Percentiles rank a stretch among this genome's conserved stretches.
Conservation (phyloP, 2,329 filamentous ascomycete genomes). For the Epichloe brachyelytri region DNA sequence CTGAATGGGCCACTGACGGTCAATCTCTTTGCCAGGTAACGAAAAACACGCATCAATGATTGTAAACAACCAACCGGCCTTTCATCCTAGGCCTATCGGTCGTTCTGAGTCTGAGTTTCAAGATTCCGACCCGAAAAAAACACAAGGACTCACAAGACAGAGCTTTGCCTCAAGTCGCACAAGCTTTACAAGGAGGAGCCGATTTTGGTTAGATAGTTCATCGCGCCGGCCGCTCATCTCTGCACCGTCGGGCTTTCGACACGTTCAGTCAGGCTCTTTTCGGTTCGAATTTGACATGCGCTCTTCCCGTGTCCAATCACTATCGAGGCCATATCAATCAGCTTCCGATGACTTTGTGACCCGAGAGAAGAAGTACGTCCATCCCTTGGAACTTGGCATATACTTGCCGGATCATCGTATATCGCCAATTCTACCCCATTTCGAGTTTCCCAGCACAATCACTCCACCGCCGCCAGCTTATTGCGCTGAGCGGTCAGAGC, state of each 20-base stretch:
- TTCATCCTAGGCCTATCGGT: constrained; percentile 16
- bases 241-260: constrained; percentile 45
- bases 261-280: constrained; percentile 37
- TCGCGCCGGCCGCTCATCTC: constrained; percentile 45
- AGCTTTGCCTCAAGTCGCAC: constrained; percentile 22
- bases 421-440: constrained; percentile 43
- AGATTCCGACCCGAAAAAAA: constrained; percentile 8
- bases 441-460: constrained; percentile 27
- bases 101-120: constrained; percentile 10
- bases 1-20: background rate
- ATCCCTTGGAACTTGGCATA: constrained; percentile 45
- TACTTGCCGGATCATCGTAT: constrained; percentile 28
- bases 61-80: constrained; percentile 16
- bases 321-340: background rate
- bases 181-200: constrained; percentile 33
- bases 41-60: constrained; percentile 16
- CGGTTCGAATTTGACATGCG: constrained; percentile 18
- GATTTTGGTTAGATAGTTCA: constrained; percentile 30
- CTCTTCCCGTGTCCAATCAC: constrained; percentile 4
- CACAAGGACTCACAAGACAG: constrained; percentile 8
- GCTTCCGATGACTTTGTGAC: constrained; percentile 9
- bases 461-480: constrained; percentile 25
- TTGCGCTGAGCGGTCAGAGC: constrained; percentile 20
- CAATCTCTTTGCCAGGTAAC: constrained; percentile 12
- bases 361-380: constrained; percentile 28